Conservation (phyloP, 2,329 filamentous ascomycete genomes). For the Ascocoryne sarcoides region DNA sequence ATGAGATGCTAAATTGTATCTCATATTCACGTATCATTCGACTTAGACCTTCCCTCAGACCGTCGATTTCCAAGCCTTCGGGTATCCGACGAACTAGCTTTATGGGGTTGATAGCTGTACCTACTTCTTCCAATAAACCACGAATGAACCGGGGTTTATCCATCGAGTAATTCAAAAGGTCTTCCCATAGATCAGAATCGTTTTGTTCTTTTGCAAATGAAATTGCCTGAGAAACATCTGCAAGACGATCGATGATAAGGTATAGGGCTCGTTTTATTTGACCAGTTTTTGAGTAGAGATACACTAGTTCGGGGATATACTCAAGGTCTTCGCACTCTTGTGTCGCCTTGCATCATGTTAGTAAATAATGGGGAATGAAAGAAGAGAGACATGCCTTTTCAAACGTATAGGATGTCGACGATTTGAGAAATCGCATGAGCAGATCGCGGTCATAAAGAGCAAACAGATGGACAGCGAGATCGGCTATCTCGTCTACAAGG, state of each 20-base stretch:
- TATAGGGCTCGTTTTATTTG: slow-evolving; percentile 86
- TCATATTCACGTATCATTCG: slow-evolving; percentile 95
- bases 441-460: slow-evolving; percentile 71
- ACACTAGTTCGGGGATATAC: slow-evolving; percentile 89
- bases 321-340: slow-evolving; percentile 71
- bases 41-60: slow-evolving; percentile 76
- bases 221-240: slow-evolving; percentile 87
- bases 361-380: slow-evolving; percentile 1
- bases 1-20: slow-evolving; percentile 85
- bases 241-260: slow-evolving; percentile 87
- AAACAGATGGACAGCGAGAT: slow-evolving; percentile 79
- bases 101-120: slow-evolving; percentile 88
- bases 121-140: slow-evolving; percentile 84
- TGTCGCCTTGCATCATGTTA: slow-evolving; percentile 41
- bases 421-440: slow-evolving; percentile 79
- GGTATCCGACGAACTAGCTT: slow-evolving; percentile 84
- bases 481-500: slow-evolving; percentile 78
- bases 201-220: slow-evolving; percentile 89
- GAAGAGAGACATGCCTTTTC: slow-evolving; percentile 45
- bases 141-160: slow-evolving; percentile 94
- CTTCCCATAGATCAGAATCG: slow-evolving; percentile 89
- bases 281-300: slow-evolving; percentile 89
- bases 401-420: slow-evolving; percentile 80
- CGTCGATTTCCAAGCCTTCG: slow-evolving; percentile 85
- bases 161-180: slow-evolving; percentile 92